Conservation (phyloP, 2,329 filamentous ascomycete species). For the Apiospora arundinis region DNA sequence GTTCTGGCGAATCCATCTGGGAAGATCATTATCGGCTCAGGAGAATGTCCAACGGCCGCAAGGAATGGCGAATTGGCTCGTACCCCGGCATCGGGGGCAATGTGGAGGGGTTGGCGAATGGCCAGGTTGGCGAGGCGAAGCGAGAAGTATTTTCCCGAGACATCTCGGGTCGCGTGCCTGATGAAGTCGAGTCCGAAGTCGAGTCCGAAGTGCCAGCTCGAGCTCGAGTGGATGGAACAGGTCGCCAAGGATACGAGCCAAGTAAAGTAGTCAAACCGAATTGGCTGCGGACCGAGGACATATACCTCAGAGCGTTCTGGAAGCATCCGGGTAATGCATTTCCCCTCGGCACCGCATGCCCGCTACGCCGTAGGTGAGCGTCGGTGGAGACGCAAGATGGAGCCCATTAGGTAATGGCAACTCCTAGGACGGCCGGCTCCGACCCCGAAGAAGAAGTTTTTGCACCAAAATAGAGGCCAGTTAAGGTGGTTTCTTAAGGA, state of each 20-base stretch:
- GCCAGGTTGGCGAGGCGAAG: background rate
- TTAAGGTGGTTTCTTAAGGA: background rate
- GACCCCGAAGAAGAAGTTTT: background rate
- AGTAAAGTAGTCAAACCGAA: background rate
- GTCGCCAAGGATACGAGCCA: background rate
- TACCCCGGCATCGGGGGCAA: background rate
- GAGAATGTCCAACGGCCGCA: background rate
- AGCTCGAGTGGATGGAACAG: background rate
- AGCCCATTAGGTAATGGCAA: slow-evolving; percentile 18
- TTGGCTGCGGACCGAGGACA: no score
- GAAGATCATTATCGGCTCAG: slow-evolving; percentile 1
- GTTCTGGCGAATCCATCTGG: background rate
- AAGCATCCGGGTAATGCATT: no score
- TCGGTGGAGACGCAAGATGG: background rate
- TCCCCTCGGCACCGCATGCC: background rate
- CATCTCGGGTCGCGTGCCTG: background rate
- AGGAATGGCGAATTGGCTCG: background rate
- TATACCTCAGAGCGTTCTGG: no score
- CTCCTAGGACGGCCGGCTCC: slow-evolving; percentile 3
- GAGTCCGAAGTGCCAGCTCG: background rate
- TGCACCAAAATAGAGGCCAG: background rate
- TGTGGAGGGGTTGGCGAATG: background rate
- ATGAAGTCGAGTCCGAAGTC: background rate
- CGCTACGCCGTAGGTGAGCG: background rate
- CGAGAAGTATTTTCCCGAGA: slow-evolving; percentile 8